A percentile compares a stretch with the other conserved stretches of the same genome.
Evolutionary conservation across 1,284 basidiomycete genomes (phyloP).

Genomic region (Lentinula novae-zelandiae): DNA sequence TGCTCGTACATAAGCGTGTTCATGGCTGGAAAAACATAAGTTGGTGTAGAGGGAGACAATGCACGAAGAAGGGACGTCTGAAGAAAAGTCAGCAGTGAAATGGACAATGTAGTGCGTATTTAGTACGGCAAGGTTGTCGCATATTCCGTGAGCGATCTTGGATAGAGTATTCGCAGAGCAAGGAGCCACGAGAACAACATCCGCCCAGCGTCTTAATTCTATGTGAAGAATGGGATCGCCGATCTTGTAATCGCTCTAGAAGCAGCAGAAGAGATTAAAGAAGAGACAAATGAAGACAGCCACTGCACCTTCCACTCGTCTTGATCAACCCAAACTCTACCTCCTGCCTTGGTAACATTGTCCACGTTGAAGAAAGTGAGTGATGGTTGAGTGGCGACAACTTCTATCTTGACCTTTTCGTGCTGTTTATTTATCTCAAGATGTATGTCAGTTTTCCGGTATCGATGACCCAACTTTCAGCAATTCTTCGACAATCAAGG

Average conservation of each 20-base stretch:
- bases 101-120: conserved; percentile 6
- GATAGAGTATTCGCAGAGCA: conserved; percentile 95
- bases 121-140: conserved; percentile 86
- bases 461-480: conserved; percentile 49
- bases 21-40: conserved; percentile 95
- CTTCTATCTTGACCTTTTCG: conserved; percentile 73
- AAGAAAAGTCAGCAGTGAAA: neutral
- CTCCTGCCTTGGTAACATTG: conserved; percentile 51
- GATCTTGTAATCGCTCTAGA: conserved; percentile 57
- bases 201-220: conserved; percentile 94
- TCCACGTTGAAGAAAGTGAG: conserved; percentile 72
- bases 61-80: conserved; percentile 92
- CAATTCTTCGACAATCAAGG: conserved; percentile 81
- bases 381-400: conserved; percentile 79
- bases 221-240: conserved; percentile 96
- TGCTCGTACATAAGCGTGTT: conserved; percentile 98
- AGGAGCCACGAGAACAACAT: conserved; percentile 90
- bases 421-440: conserved; percentile 42
- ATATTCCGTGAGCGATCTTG: conserved; percentile 86
- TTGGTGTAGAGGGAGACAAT: conserved; percentile 75
- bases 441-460: neutral
- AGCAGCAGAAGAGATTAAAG: neutral
- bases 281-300: neutral
- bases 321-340: conserved; percentile 82
- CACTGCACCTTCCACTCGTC: conserved; percentile 82